phyloP scores from a whole-genome alignment of 306 rosid species.

The Potentilla sterilis region DNA sequence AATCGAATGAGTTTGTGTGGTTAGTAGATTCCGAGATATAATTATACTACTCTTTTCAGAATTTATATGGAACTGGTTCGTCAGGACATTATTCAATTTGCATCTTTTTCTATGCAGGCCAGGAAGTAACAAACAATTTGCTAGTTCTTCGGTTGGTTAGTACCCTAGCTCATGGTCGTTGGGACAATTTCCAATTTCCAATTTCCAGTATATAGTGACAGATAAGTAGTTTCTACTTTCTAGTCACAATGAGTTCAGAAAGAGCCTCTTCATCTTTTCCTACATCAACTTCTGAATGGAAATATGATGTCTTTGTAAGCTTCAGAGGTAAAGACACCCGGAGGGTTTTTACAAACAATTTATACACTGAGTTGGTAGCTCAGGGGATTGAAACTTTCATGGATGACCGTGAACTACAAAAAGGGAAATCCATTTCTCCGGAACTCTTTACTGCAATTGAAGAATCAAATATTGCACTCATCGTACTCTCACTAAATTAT shows the following conservation, averaged over 20 bases:
- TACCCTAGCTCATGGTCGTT: not conserved
- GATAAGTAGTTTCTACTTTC: not conserved
- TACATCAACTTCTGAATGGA: not conserved
- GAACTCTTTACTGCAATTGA: not conserved
- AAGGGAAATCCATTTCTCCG: not conserved
- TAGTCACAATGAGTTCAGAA: not conserved
- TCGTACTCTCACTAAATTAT: not conserved
- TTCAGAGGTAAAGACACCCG: not conserved
- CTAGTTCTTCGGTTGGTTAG: not conserved
- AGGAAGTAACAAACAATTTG: not conserved
- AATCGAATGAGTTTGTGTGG: not conserved
- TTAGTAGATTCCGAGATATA: not conserved
- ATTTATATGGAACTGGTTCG: not conserved
- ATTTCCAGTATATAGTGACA: not conserved
- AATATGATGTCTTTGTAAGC: not conserved
- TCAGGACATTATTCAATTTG: not conserved
- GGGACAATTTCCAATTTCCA: not conserved
- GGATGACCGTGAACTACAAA: not conserved
- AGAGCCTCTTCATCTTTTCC: not conserved
- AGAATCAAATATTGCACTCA: not conserved
- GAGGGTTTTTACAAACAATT: not conserved
- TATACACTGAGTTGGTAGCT: not conserved
- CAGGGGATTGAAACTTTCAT: not conserved
- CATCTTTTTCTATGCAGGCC: not conserved
- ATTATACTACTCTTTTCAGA: not conserved